Evolutionary conservation across 768 basidiomycete genomes (phyloP), one percentile per base, ranked within the genome.

Genomic region (Pholiota microspora): DNA sequence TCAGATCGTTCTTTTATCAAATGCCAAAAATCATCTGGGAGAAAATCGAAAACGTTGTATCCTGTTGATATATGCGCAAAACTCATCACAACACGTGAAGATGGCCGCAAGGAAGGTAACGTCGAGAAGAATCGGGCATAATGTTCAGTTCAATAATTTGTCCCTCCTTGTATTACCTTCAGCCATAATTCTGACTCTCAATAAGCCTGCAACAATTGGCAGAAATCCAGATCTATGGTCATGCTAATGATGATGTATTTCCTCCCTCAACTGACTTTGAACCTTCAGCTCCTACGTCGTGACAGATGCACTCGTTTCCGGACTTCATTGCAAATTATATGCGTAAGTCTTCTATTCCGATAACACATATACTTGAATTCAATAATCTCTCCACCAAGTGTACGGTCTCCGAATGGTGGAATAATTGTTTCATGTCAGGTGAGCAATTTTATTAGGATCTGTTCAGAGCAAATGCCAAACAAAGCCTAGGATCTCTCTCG

Each of bases 341-440:
- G 90, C 87, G 90, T 73, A 21, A 24, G 31, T 34, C 24, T 6
- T 18, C 8, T 10, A 2, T 42, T 8, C 23, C 4, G 4, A 23
- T 18, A 18, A 42, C 23, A 23, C 2, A 1, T 21, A 3, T 23
- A 40, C 18, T 10, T 42, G 18, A 3, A 42, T 21, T 8, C 2
- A 42, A 23, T 16, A 10, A 23, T 42, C 16, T 2, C 7, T 12
- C 18, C 8, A 7, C 23, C 9, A 42, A 92, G 89, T 7, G 83
- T 92, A 46, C 79, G 75, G 38, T 86, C 88, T 12, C 83, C 84
- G 23, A 79, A 77, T 4, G 91, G 88, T 32, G 87, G 86, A 2
- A 73, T 88, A 29, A 84, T 91, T 59, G 77, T 92, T 49, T 91
- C 91, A 4, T 92, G 90, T 62, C 85, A 91, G 72, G 89, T 89